Base-by-base conservation (phyloP, 495 filamentous ascomycete species). In the Tuber aestivum region DNA sequence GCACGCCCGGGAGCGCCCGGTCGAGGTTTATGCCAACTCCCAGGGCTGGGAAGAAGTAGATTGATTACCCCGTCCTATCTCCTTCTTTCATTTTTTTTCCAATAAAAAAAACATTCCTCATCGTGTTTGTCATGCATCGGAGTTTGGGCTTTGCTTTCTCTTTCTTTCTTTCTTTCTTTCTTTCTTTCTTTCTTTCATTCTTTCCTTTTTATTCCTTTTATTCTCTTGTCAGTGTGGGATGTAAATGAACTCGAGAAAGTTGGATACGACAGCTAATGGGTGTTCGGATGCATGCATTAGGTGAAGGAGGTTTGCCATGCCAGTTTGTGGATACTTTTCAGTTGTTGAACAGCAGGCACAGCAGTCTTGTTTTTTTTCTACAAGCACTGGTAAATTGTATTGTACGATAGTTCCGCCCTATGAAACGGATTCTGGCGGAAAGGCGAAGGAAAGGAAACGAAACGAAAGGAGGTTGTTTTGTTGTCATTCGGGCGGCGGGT, bases 21-120 rank as follows among this genome's bases (percentile, higher is more conserved):
- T 87, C 87, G 82, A 84, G 86, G 72, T 90, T 88, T 89, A 89
- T 87, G 69, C 86, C 88, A 14, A 90, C 88, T 69, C 86, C 89
- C 40, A 85, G 77, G 77, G 75, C 78, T 70, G 85, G 78, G 75
- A 82, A 79, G 69, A 83, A 73, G 21, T 76, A 76, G 45, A 70
- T 68, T 35, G 45, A 56, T 45, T 35, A 18, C 56, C 3, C 35
- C 35, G 56, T 3, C 50, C n/a, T 76, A 27, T 70, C 14, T 61
- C 16, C 20, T 23, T 48, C n/a, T n/a, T n/a, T n/a, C n/a, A n/a
- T 40, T 50, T 0, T 45, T 45, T 20, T 2, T 44, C 12, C 18
- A 45, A 45, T 18, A 45, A 45, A 45, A 45, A 20, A 18, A 16
- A 44, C 12, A 16, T 20, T 20, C 20, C 69, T 71, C 70, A 40